A percentile compares a stretch with the other conserved stretches of the same genome.
phyloP scores from a whole-genome alignment of 495 filamentous ascomycete species.

The Physcia stellaris region DNA sequence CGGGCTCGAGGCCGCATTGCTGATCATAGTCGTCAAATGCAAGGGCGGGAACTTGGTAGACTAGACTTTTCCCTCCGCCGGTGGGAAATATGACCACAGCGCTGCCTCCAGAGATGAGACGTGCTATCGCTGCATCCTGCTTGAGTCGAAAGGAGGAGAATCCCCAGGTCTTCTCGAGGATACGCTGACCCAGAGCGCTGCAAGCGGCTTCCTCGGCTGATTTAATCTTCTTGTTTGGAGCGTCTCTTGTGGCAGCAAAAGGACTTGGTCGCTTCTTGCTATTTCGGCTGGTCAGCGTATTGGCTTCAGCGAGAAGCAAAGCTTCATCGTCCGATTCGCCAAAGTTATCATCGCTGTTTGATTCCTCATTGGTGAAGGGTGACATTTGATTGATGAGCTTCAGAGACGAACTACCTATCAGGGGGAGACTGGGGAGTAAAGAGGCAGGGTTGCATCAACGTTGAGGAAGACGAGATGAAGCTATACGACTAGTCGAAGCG shows the following conservation, averaged over 20 bases:
- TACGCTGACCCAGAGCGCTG: slow-evolving; percentile 12
- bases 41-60: slow-evolving; percentile 43
- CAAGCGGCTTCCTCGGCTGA: too few species aligned
- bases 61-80: slow-evolving; percentile 44
- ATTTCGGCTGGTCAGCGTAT: neutral
- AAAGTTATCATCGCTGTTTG: too few species aligned
- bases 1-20: slow-evolving; percentile 9
- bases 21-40: slow-evolving; percentile 35
- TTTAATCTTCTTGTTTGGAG: neutral
- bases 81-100: slow-evolving; percentile 43
- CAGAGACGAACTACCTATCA: too few species aligned
- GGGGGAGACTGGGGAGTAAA: too few species aligned
- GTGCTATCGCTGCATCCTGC: slow-evolving; percentile 37
- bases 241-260: neutral
- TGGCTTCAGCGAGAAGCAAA: slow-evolving; percentile 8
- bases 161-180: slow-evolving; percentile 32
- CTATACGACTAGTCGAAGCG: too few species aligned
- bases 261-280: slow-evolving; percentile 1
- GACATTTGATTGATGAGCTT: too few species aligned
- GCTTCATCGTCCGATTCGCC: slow-evolving; percentile 13
- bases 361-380: too few species aligned
- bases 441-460: too few species aligned
- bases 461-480: too few species aligned
- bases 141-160: slow-evolving; percentile 35
- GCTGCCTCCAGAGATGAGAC: slow-evolving; percentile 34